Base-by-base conservation (phyloP, 2,329 filamentous ascomycete genomes). In the Phialocephala sp. region DNA sequence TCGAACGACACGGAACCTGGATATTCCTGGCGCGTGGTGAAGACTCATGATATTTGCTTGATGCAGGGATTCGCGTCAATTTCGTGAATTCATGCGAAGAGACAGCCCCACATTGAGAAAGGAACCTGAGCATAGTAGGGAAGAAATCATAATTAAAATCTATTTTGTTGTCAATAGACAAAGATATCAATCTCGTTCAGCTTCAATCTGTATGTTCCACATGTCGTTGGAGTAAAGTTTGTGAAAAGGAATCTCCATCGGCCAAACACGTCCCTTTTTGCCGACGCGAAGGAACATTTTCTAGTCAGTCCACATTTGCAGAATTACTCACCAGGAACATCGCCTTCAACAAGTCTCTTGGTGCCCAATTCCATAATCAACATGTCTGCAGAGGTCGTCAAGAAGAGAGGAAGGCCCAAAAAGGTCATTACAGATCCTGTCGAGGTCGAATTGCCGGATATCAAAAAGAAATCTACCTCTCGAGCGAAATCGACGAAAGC, bases 401-500 rank as follows among this genome's bases (percentile, higher is more conserved):
- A 73, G 66, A 75, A 75, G 64, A 71, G 73, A 58, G 74, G 73
- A 15, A 68, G 73, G 60, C 73, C 74, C 0, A 72, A 71, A 67
- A 76, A 76, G 69, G 67, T 73, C 45, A 66, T 72, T 39, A 43
- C 66, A n/a, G 72, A 72, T n/a, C 37, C 66, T 9, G 47, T 72
- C 12, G 70, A 69, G 27, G 58, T 66, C 22, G 70, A 72, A 57
- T 36, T 70, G 18, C 41, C 64, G 32, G 66, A 68, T 43, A 39
- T 52, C 20, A 54, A 45, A 22, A 69, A 67, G 56, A 69, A 65
- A 18, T 62, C 69, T 35, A 71, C 69, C 20, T 70, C 70, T 2
- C 65, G 71, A 41, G 62, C 66, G 24, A 74, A 73, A 61, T 70
- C 73, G 2, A 73, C 73, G 1, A 74, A 71, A 63, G 64, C 66